Conservation (phyloP, 139 green algal species). For the Micractinium sp. region DNA sequence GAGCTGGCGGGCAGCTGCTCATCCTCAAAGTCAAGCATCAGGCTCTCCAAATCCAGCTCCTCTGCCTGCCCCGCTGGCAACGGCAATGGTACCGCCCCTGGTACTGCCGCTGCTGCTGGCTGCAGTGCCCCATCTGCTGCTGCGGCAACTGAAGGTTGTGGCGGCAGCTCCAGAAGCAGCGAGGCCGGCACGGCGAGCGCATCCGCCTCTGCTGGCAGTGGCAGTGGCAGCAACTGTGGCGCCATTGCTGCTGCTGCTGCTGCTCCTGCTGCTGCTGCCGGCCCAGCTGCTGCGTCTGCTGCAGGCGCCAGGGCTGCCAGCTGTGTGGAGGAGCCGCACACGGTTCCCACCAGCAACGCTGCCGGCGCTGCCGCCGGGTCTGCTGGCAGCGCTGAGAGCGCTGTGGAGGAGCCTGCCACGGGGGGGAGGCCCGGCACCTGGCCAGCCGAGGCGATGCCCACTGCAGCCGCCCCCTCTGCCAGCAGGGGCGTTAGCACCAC, state of each 20-base stretch:
- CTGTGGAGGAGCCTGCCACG: background rate
- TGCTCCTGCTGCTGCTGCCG: background rate
- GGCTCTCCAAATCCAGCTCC: conserved; percentile 13
- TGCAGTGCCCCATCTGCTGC: background rate
- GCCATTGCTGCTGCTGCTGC: background rate
- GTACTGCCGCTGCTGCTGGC: background rate
- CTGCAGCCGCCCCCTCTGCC: background rate
- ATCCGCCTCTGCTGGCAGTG: background rate
- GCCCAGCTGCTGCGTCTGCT: background rate
- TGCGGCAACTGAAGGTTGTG: background rate
- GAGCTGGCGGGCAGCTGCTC: background rate
- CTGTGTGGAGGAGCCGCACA: background rate
- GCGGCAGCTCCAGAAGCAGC: background rate
- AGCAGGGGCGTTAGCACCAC: background rate
- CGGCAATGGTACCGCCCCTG: background rate
- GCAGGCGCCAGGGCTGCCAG: background rate
- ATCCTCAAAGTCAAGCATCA: conserved; percentile 17
- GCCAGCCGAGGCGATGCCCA: background rate
- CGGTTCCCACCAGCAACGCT: background rate
- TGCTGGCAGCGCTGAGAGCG: background rate
- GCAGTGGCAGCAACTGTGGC: background rate
- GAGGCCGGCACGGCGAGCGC: too few relatives aligned
- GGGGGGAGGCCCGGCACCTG: background rate
- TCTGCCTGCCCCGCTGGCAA: background rate
- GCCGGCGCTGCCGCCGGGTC: background rate